Evolutionary conservation across 805 yeast genomes (phyloP).

Genomic region (Zygotorulaspora florentina): DNA sequence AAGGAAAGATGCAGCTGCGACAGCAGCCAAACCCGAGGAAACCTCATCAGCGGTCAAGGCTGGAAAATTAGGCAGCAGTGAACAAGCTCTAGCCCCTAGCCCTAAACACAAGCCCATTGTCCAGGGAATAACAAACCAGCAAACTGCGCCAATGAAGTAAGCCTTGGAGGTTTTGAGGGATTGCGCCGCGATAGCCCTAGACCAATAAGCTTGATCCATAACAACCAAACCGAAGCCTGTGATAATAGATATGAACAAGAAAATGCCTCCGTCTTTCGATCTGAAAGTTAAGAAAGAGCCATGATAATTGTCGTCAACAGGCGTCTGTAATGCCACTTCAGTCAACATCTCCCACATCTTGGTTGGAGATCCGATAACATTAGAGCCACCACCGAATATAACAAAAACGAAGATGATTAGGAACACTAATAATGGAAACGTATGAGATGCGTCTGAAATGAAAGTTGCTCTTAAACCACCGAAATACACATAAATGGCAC

Average conservation of each 20-base stretch:
- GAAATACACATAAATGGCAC: conserved; percentile 45
- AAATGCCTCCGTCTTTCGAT: conserved; percentile 33
- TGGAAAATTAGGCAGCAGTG: conserved; percentile 33
- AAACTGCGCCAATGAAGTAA: conserved; percentile 39
- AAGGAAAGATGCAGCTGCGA: conserved; percentile 39
- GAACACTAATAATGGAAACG: conserved; percentile 42
- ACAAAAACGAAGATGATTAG: conserved; percentile 37
- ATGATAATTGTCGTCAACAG: conserved; percentile 36
- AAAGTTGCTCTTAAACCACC: conserved; percentile 54
- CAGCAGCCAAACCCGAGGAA: conserved; percentile 40
- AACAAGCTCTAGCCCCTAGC: conserved; percentile 37
- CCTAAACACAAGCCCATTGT: conserved; percentile 39
- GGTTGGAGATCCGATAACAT: conserved; percentile 41
- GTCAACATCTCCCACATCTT: conserved; percentile 42
- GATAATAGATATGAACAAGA: conserved; percentile 32
- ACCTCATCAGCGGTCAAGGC: conserved; percentile 38
- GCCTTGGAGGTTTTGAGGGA: conserved; percentile 35
- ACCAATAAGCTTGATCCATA: conserved; percentile 40
- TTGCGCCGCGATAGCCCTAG: conserved; percentile 43
- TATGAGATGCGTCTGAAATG: conserved; percentile 49
- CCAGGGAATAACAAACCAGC: conserved; percentile 41
- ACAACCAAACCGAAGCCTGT: conserved; percentile 39
- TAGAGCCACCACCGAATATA: conserved; percentile 34
- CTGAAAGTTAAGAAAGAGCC: conserved; percentile 39
- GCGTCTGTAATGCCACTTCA: conserved; percentile 33